Evolutionary conservation across 2,329 filamentous ascomycete species (phyloP).

Genomic region (Colletotrichum eremochloae): DNA sequence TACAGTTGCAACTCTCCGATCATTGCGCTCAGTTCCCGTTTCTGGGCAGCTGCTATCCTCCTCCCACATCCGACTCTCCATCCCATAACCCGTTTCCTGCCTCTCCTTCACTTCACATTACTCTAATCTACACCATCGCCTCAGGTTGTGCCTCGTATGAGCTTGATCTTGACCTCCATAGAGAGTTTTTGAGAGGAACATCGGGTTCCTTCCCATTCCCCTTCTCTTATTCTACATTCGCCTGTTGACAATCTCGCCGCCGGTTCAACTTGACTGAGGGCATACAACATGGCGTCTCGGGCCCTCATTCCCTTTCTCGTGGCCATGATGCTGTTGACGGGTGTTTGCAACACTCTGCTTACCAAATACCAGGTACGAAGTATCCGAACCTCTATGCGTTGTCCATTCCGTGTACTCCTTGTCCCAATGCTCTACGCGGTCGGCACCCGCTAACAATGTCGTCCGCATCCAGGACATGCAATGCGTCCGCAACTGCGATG

Average conservation of each 20-base stretch:
- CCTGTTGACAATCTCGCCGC: neutral
- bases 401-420: neutral
- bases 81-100: neutral
- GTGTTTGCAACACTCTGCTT: constrained; percentile 95
- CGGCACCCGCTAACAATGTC: constrained; percentile 8
- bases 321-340: constrained; percentile 95
- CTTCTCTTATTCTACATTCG: neutral
- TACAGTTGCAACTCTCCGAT: neutral
- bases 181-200: neutral
- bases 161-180: neutral
- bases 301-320: constrained; percentile 86
- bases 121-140: neutral
- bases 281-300: constrained; percentile 74
- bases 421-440: neutral
- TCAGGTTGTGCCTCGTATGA: neutral
- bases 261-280: constrained; percentile 1
- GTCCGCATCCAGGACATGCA: constrained; percentile 81
- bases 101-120: neutral
- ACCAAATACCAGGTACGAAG: constrained; percentile 92
- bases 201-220: neutral
- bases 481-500: constrained; percentile 91
- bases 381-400: neutral
- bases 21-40: neutral
- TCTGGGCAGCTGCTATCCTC: neutral
- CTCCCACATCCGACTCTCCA: neutral